Evolutionary conservation across 148 eudicot species (phyloP), one percentile per base, ranked within the genome.

Genomic region (Nyssa sinensis): DNA sequence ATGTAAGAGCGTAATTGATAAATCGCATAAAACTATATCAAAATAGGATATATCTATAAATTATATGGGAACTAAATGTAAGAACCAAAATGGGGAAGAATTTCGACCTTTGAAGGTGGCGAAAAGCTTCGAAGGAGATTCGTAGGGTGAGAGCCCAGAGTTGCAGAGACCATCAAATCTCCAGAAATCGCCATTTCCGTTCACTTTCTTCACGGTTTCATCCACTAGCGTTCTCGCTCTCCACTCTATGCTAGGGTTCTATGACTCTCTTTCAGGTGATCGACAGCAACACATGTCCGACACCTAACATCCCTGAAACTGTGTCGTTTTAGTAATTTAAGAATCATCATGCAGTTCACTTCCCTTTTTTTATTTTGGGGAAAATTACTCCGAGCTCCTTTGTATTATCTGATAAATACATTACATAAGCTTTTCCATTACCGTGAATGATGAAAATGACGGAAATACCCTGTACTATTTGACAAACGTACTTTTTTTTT

Each of bases 121-220:
- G 79, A 73, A 62, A 78, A 66, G 77, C 41, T 69, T 24, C 90
- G 86, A 73, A 83, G 77, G 21, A 88, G 86, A 44, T 75, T 87
- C 34, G 73, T 47, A 24, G 81, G 87, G 59, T 79, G 85, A 58
- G 89, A 84, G 25, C 82, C 67, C 21, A 91, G 35, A 70, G 97
- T 80, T 9, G 97, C 90, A 68, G 85, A 83, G 21, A 94, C 87
- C 70, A 95, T 82, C 35, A 88, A 74, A 86, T 94, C 92, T 55
- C 97, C 93, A 5, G 92, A 74, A 58, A 90, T 82, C 73, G 95
- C 92, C 98, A 94, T 94, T 78, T 62, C 37, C 67, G 44, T 37
- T 34, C 33, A 7, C 72, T 69, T 10, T 33, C 27, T 70, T 66
- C 12, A 55, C 30, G 53, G 21, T 33, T 7, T 66, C 24, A n/a